These are phyloP conservation scores for Geotrichum phurueaensis DNA, from an alignment of 1,139 yeast species.

Conservation along the genomic window DNA sequence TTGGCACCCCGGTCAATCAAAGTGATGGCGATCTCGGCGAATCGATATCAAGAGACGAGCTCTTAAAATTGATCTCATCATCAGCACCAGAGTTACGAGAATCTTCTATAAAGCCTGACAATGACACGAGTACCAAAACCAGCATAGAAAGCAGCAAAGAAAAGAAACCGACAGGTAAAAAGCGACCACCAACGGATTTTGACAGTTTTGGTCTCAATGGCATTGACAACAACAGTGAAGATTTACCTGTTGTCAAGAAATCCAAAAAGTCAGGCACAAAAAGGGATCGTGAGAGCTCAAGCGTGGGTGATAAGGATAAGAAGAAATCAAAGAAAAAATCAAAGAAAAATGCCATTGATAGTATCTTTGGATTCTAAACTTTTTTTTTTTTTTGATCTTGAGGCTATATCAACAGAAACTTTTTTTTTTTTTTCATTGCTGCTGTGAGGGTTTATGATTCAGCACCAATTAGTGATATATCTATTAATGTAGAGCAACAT, in stretches of 20 bases:
- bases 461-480: no score
- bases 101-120: neutral
- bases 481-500: no score
- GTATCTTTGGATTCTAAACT: slow-evolving; percentile 10
- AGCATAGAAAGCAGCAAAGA: neutral
- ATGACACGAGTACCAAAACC: neutral
- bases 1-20: neutral
- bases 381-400: no score
- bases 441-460: no score
- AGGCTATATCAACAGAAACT: neutral
- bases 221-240: neutral
- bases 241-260: neutral
- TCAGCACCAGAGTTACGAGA: neutral
- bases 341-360: slow-evolving; percentile 13
- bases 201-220: neutral
- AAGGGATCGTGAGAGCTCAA: neutral
- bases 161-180: neutral
- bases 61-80: neutral
- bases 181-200: neutral
- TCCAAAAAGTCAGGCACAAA: neutral
- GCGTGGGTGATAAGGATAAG: slow-evolving; percentile 1
- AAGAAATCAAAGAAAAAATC: slow-evolving; percentile 11
- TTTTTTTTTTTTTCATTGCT: neutral
- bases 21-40: neutral
- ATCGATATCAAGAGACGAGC: neutral